Conservation (phyloP, 352 stramenopile genomes). For the Salisapilia sapeloensis region DNA sequence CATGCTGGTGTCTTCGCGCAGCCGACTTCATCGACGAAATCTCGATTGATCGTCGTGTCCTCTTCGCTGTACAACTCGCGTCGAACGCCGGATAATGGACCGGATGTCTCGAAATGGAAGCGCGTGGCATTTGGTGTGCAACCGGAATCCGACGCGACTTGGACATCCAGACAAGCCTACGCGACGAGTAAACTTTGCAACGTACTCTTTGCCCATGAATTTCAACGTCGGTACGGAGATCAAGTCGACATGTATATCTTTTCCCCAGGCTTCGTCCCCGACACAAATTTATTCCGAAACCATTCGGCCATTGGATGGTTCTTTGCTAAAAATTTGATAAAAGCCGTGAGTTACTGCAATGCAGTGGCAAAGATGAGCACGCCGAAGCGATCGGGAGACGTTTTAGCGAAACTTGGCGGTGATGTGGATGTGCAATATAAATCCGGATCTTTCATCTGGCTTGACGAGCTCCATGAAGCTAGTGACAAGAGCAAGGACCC, state of each 20-base stretch:
- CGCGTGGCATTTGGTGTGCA: conserved; percentile 15
- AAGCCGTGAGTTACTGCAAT: conserved; percentile 6
- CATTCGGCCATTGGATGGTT: conserved; percentile 9
- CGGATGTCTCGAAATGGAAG: conserved; percentile 15
- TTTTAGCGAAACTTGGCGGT: conserved; percentile 13
- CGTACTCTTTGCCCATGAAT: conserved; percentile 20
- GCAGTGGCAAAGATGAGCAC: conserved; percentile 10
- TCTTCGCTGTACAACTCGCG: conserved; percentile 12
- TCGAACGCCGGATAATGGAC: conserved; percentile 3
- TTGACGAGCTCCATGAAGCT: conserved; percentile 17
- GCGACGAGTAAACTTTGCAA: conserved; percentile 24
- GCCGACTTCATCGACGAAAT: background rate
- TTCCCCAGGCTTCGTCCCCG: conserved; percentile 12
- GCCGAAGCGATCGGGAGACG: conserved; percentile 10
- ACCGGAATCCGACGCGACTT: conserved; percentile 3
- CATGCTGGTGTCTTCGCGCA: conserved; percentile 8
- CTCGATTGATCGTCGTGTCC: conserved; percentile 16
- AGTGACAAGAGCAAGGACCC: conserved; percentile 13
- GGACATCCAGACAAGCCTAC: conserved; percentile 9
- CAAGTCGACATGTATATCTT: conserved; percentile 15
- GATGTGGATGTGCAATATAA: conserved; percentile 11
- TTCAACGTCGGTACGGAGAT: conserved; percentile 8
- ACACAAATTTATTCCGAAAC: conserved; percentile 20
- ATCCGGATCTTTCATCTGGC: conserved; percentile 12
- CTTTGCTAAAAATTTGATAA: conserved; percentile 12